These are phyloP conservation scores for Tephrocybe sp. DNA, from an alignment of 768 basidiomycete genomes.

Conservation along the genomic window DNA sequence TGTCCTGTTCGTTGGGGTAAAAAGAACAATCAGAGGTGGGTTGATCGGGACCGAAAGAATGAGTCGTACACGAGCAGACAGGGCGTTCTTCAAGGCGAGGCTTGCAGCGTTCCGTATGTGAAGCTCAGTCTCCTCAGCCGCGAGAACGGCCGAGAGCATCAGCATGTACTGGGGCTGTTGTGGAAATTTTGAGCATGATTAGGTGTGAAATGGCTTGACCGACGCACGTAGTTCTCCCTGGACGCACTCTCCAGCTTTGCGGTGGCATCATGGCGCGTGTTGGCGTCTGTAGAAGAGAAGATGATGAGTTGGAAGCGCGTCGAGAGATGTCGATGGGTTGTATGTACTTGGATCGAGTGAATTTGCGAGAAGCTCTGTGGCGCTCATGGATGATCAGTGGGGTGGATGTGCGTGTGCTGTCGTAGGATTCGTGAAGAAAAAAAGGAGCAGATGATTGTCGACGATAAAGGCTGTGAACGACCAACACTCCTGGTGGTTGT, in stretches of 20 bases:
- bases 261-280: constrained; percentile 89
- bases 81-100: constrained; percentile 92
- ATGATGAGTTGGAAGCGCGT: constrained; percentile 28
- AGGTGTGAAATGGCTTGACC: constrained; percentile 13
- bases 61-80: constrained; percentile 78
- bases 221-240: constrained; percentile 84
- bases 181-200: constrained; percentile 18
- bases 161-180: constrained; percentile 89
- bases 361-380: constrained; percentile 86
- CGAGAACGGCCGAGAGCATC: constrained; percentile 83
- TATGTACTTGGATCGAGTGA: constrained; percentile 87
- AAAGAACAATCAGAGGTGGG: constrained; percentile 13
- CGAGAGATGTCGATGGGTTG: constrained; percentile 30
- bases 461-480: constrained; percentile 4
- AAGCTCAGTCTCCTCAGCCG: constrained; percentile 64
- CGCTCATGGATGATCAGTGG: constrained; percentile 70
- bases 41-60: constrained; percentile 18
- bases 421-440: constrained; percentile 15
- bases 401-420: constrained; percentile 9
- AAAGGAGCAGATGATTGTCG: not conserved
- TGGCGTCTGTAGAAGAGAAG: constrained; percentile 57
- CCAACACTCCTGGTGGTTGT: constrained; percentile 14
- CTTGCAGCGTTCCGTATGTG: constrained; percentile 95
- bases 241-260: constrained; percentile 85
- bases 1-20: constrained; percentile 49